These are phyloP conservation scores for Lentinula boryana DNA, from an alignment of 768 basidiomycete genomes.

Conservation along the genomic window DNA sequence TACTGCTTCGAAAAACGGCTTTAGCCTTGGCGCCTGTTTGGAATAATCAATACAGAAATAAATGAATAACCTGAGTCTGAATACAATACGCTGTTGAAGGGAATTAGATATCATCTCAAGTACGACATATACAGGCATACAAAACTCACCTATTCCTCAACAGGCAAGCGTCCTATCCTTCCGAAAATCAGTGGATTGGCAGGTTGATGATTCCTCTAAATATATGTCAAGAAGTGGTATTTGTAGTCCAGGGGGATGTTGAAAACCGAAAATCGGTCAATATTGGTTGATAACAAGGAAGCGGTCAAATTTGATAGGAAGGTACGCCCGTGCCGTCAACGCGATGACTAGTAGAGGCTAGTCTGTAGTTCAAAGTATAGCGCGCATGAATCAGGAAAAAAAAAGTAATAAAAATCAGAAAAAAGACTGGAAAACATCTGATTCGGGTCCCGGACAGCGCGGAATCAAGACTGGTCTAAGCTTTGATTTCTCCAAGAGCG, in stretches of 20 bases:
- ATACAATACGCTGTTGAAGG: not conserved
- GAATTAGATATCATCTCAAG: not conserved
- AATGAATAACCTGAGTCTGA: not conserved
- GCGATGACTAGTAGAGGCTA: too few relatives aligned
- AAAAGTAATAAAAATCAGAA: not conserved
- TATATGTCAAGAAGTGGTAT: not conserved
- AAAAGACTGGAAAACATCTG: not conserved
- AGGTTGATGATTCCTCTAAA: not conserved
- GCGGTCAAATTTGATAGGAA: not conserved
- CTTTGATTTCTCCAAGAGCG: not conserved
- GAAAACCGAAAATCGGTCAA: too few relatives aligned
- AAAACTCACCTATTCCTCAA: constrained; percentile 5
- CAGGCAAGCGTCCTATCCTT: not conserved
- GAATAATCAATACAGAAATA: not conserved
- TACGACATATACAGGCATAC: not conserved
- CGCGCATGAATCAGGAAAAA: not conserved
- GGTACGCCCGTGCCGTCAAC: not conserved
- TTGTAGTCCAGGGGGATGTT: not conserved
- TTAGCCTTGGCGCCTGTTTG: not conserved
- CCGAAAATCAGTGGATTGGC: not conserved
- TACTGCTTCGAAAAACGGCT: not conserved
- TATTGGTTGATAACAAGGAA: too few relatives aligned
- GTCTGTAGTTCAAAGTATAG: not conserved
- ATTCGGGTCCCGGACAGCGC: not conserved
- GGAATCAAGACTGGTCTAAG: not conserved